A percentile compares a stretch with the other conserved stretches of the same genome.
Conservation (phyloP, 2,329 filamentous ascomycete species). For the Apiospora hydei region DNA sequence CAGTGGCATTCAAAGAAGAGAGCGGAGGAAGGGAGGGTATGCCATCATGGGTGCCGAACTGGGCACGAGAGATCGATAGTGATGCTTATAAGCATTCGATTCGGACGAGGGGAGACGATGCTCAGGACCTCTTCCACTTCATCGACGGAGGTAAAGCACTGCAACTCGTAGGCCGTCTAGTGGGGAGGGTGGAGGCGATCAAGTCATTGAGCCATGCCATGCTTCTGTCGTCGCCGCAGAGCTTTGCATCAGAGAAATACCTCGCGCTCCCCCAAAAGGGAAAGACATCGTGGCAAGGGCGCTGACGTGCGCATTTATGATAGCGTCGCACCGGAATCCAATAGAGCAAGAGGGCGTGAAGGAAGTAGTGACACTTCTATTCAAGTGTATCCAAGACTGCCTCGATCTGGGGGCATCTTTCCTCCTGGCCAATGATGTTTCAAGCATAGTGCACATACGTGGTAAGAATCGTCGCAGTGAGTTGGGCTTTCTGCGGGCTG, state of each 20-base stretch:
- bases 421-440: background rate
- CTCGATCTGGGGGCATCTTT: background rate
- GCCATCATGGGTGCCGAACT: background rate
- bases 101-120: background rate
- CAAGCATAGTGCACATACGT: background rate
- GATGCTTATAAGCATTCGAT: background rate
- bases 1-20: background rate
- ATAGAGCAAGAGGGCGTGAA: background rate
- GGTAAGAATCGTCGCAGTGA: background rate
- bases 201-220: background rate
- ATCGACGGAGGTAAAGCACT: background rate
- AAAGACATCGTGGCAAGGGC: background rate
- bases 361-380: background rate
- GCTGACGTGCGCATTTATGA: background rate
- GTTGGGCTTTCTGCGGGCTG: background rate
- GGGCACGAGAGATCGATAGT: background rate
- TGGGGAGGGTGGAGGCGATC: background rate
- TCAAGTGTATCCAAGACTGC: too few species aligned
- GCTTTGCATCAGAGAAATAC: background rate
- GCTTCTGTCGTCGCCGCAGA: background rate
- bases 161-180: background rate
- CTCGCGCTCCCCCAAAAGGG: background rate
- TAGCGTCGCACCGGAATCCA: background rate
- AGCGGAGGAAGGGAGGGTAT: background rate
- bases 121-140: background rate